Evolutionary conservation across 768 basidiomycete genomes (phyloP).

Genomic region (Cyclocybe cylindracea): DNA sequence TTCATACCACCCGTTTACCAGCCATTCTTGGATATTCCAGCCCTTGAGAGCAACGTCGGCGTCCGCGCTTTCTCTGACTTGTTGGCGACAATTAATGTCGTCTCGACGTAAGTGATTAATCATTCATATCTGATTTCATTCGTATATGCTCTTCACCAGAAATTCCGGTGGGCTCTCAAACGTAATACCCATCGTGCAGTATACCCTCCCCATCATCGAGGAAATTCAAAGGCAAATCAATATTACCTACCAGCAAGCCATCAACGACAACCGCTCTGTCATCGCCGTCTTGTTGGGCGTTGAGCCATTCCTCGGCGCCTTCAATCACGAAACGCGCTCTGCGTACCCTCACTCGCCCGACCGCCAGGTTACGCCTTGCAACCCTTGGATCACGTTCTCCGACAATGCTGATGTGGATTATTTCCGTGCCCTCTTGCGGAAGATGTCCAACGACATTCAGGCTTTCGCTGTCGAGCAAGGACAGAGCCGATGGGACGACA

Average conservation of each 20-base stretch:
- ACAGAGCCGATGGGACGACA: too few relatives aligned
- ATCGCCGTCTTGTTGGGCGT: conserved; percentile 33
- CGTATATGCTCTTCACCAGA: not conserved
- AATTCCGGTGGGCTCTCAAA: conserved; percentile 2
- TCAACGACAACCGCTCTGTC: conserved; percentile 25
- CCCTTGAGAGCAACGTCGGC: not conserved
- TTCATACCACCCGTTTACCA: conserved; percentile 2
- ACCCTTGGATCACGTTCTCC: conserved; percentile 1
- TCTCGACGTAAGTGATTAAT: not conserved
- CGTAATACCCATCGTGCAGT: conserved; percentile 2
- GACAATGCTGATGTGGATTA: conserved; percentile 1
- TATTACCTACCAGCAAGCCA: conserved; percentile 1
- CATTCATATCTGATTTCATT: not conserved
- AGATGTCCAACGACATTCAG: too few relatives aligned
- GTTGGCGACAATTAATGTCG: not conserved
- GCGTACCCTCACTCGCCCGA: conserved; percentile 12
- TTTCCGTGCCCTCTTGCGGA: not conserved
- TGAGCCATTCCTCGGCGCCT: conserved; percentile 35
- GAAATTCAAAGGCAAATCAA: conserved; percentile 3
- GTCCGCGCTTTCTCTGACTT: conserved; percentile 5
- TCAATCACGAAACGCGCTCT: conserved; percentile 1
- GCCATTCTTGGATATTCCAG: conserved; percentile 6
- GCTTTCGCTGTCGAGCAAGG: too few relatives aligned
- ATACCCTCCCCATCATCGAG: conserved; percentile 3
- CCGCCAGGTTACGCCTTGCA: conserved; percentile 1